Evolutionary conservation across 106 monocot genomes (phyloP).

Genomic region (Iris macrosiphon): DNA sequence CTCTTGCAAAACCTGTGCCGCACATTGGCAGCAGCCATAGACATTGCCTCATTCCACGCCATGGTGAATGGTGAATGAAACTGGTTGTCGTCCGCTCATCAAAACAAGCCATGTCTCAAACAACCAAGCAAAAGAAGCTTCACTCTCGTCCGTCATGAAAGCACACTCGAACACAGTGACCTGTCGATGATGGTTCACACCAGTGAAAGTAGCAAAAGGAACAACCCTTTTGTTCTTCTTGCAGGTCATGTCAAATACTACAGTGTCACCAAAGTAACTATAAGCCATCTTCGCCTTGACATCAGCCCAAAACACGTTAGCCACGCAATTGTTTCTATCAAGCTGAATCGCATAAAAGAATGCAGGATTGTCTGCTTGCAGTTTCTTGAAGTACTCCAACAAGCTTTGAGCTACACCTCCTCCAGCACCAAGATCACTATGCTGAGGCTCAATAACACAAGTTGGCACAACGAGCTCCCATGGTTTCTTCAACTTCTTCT

Average conservation of each 20-base stretch:
- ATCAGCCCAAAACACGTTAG: slow-evolving; percentile 96
- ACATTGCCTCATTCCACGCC: slow-evolving; percentile 30
- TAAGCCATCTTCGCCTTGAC: slow-evolving; percentile 74
- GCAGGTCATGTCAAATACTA: slow-evolving; percentile 68
- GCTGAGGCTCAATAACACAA: slow-evolving; percentile 9
- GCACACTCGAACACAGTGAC: slow-evolving; percentile 73
- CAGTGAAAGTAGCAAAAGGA: slow-evolving; percentile 79
- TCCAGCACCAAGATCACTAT: slow-evolving; percentile 67
- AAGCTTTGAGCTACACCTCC: slow-evolving; percentile 81
- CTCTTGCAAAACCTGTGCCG: slow-evolving; percentile 58
- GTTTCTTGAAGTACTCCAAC: slow-evolving; percentile 85
- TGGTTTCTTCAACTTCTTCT: slow-evolving; percentile 66
- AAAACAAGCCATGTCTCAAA: slow-evolving; percentile 78
- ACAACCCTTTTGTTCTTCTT: slow-evolving; percentile 66
- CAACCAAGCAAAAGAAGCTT: slow-evolving; percentile 73
- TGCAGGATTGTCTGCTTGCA: slow-evolving; percentile 90
- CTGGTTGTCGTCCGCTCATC: slow-evolving; percentile 61
- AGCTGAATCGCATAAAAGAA: slow-evolving; percentile 90
- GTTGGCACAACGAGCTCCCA: slow-evolving; percentile 52
- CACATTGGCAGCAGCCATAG: slow-evolving; percentile 31
- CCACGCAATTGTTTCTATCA: slow-evolving; percentile 62
- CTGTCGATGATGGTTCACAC: slow-evolving; percentile 85
- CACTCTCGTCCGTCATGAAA: slow-evolving; percentile 71
- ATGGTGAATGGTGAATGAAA: slow-evolving; percentile 52
- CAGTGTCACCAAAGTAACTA: slow-evolving; percentile 71